Evolutionary conservation across 306 rosid species (phyloP).

Genomic region (Trichosanthes truncata): DNA sequence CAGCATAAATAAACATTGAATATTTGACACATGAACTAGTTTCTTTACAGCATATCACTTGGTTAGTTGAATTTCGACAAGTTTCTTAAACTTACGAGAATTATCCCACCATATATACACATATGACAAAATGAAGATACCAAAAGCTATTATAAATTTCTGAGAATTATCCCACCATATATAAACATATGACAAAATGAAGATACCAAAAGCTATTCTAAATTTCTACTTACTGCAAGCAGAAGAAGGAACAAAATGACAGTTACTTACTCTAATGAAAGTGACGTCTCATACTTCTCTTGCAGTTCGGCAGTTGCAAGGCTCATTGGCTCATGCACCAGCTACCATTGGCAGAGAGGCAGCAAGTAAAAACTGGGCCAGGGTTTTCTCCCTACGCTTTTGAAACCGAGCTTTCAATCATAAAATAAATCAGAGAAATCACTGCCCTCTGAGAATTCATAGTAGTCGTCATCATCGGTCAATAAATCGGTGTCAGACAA

Average conservation of each 20-base stretch:
- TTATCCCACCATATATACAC: not conserved
- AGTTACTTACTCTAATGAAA: not conserved
- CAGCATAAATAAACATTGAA: not conserved
- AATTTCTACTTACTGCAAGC: not conserved
- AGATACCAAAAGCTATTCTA: not conserved
- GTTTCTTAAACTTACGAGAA: not conserved
- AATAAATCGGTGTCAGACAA: slow-evolving; percentile 23
- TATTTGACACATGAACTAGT: not conserved
- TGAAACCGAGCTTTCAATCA: not conserved
- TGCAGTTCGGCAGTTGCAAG: not conserved
- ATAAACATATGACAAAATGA: not conserved
- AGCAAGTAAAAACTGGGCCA: not conserved
- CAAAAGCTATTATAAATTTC: too few relatives aligned
- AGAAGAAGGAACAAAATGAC: not conserved
- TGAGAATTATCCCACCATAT: not conserved
- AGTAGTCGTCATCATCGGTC: slow-evolving; percentile 25
- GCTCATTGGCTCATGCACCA: not conserved
- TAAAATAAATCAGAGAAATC: slow-evolving; percentile 19
- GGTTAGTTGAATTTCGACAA: not conserved
- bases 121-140: too few relatives aligned
- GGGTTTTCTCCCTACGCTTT: not conserved
- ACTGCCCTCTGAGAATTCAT: slow-evolving; percentile 31
- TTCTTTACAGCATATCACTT: not conserved
- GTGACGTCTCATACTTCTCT: not conserved
- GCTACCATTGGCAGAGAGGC: not conserved